phyloP scores from a whole-genome alignment of 179 eudicot genomes.

The Gypsophila paniculata region DNA sequence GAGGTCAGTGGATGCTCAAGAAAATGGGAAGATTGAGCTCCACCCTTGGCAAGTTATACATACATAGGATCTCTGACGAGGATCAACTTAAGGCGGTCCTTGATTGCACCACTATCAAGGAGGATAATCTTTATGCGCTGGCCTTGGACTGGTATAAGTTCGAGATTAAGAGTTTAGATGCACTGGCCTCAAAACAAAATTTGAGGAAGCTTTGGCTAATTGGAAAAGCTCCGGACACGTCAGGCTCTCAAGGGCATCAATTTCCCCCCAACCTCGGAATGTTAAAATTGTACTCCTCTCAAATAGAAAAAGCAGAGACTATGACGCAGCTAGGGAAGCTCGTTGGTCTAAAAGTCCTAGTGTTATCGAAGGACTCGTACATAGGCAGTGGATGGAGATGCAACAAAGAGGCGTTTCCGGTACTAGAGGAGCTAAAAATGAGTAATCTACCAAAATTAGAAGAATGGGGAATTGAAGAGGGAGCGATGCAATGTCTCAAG shows the following conservation, averaged over 20 bases:
- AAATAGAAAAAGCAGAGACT: slow-evolving; percentile 3
- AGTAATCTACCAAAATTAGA: slow-evolving; percentile 20
- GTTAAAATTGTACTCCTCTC: slow-evolving; percentile 26
- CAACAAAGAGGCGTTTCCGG: too few species aligned
- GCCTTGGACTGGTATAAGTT: slow-evolving; percentile 34
- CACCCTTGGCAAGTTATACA: slow-evolving; percentile 16
- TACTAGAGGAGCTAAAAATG: slow-evolving; percentile 24
- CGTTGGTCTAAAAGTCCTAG: slow-evolving; percentile 15
- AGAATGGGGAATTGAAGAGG: slow-evolving; percentile 27
- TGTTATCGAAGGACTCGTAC: slow-evolving; percentile 19
- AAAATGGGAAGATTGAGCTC: slow-evolving; percentile 16
- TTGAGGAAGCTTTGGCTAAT: slow-evolving; percentile 17
- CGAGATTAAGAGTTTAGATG: not conserved
- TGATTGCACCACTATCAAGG: not conserved
- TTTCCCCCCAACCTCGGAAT: slow-evolving; percentile 23
- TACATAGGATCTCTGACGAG: slow-evolving; percentile 25
- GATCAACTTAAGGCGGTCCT: slow-evolving; percentile 27
- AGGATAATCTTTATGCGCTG: slow-evolving; percentile 12
- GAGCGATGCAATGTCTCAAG: slow-evolving; percentile 26
- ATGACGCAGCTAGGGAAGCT: slow-evolving; percentile 27
- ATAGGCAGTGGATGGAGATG: slow-evolving; percentile 15
- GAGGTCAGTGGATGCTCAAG: slow-evolving; percentile 29
- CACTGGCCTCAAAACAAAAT: not conserved
- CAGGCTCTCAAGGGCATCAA: not conserved
- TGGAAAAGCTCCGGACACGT: slow-evolving; percentile 16